Evolutionary conservation across 2,329 filamentous ascomycete species (phyloP).

Genomic region (Fusarium sp.): DNA sequence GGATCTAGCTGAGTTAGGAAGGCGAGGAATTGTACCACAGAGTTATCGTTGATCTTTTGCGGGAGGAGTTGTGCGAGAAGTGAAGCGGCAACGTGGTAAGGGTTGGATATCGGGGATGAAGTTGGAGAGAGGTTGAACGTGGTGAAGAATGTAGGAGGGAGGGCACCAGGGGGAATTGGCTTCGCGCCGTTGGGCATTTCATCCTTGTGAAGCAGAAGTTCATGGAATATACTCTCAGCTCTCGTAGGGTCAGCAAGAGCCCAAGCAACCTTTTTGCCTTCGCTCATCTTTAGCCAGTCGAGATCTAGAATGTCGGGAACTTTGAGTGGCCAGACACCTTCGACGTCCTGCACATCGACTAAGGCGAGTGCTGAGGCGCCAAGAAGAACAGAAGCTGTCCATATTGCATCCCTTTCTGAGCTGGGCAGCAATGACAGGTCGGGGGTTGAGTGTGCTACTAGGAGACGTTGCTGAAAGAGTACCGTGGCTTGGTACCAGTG

Average conservation of each 20-base stretch:
- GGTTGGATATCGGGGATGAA: constrained; percentile 41
- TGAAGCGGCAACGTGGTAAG: constrained; percentile 49
- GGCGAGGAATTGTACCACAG: constrained; percentile 57
- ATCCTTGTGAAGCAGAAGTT: constrained; percentile 31
- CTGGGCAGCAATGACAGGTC: constrained; percentile 46
- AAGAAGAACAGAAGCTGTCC: constrained; percentile 61
- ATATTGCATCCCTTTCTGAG: constrained; percentile 58
- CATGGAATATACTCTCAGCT: constrained; percentile 59
- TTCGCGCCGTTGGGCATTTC: constrained; percentile 15
- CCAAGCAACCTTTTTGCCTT: constrained; percentile 68
- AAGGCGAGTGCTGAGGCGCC: constrained; percentile 59
- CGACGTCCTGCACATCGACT: constrained; percentile 54
- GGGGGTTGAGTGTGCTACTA: constrained; percentile 45
- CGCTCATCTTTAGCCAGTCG: constrained; percentile 68
- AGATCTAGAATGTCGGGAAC: constrained; percentile 56
- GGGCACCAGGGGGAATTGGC: constrained; percentile 24
- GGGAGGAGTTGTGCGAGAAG: constrained; percentile 54
- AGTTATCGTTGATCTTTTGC: constrained; percentile 51
- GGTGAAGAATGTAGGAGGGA: constrained; percentile 49
- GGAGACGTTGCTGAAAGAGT: constrained; percentile 57
- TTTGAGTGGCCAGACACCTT: constrained; percentile 68
- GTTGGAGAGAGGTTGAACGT: constrained; percentile 43
- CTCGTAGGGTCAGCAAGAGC: constrained; percentile 60
- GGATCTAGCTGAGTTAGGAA: constrained; percentile 60
- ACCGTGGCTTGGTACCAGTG: constrained; percentile 61